Percentiles rank a stretch among this genome's conserved stretches.
These are phyloP conservation scores for Ophiostoma sp. DNA, from an alignment of 2,329 filamentous ascomycete species.

Conservation along the genomic window DNA sequence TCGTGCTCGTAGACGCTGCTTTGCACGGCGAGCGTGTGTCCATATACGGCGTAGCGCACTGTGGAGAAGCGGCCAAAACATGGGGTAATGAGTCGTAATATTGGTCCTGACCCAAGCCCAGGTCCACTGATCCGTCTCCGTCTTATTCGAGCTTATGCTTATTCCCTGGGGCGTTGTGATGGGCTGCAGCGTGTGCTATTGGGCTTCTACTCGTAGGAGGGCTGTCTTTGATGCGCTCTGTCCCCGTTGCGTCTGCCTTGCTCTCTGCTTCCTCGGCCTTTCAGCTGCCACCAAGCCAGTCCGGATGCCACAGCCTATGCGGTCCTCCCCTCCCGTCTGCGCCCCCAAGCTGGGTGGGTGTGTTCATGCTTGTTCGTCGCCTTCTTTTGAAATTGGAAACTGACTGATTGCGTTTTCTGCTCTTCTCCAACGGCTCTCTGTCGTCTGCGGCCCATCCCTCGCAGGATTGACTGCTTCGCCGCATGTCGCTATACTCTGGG, in stretches of 20 bases:
- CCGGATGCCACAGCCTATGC: conserved; percentile 1
- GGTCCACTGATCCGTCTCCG: neutral
- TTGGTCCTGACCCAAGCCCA: neutral
- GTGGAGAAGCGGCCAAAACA: conserved; percentile 22
- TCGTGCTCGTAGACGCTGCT: too few species aligned
- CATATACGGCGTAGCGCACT: conserved; percentile 17
- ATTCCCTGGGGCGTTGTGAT: neutral
- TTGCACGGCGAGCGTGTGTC: neutral
- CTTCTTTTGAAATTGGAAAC: too few species aligned
- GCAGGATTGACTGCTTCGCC: too few species aligned
- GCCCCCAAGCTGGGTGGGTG: neutral
- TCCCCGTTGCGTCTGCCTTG: neutral
- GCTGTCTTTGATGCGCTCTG: neutral
- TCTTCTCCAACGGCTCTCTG: neutral
- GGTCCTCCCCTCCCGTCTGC: neutral
- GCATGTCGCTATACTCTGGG: too few species aligned
- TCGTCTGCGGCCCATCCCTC: neutral
- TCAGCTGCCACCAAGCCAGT: conserved; percentile 3
- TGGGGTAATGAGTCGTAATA: conserved; percentile 16
- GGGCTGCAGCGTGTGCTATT: neutral
- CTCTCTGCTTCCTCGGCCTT: neutral
- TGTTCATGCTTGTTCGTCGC: too few species aligned
- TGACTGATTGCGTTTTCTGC: too few species aligned
- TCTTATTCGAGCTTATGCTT: conserved; percentile 14
- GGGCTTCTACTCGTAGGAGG: neutral